Evolutionary conservation across 2,329 filamentous ascomycete genomes (phyloP).

Genomic region (Xylaria digitata): DNA sequence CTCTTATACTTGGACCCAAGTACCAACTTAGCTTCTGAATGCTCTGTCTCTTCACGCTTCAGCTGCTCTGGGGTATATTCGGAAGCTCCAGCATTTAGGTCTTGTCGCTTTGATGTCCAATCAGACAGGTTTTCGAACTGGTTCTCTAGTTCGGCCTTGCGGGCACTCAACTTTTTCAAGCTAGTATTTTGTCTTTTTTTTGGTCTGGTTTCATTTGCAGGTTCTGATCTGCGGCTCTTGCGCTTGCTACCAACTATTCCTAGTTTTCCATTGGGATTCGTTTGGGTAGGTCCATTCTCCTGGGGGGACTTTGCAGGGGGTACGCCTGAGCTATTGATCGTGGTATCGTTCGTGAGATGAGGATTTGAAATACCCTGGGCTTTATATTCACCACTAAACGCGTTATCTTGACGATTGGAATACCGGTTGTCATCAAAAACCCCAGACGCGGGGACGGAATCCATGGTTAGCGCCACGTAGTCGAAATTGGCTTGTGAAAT

Average conservation of each 20-base stretch:
- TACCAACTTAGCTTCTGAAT: background rate
- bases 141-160: constrained; percentile 1
- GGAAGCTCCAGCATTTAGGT: background rate
- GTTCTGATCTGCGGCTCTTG: background rate
- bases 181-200: constrained; percentile 8
- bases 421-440: background rate
- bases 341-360: background rate
- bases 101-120: background rate
- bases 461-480: background rate
- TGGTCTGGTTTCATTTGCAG: background rate
- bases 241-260: background rate
- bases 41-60: constrained; percentile 3
- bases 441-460: background rate
- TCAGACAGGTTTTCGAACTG: constrained; percentile 6
- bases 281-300: background rate
- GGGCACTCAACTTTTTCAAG: background rate
- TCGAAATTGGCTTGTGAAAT: background rate
- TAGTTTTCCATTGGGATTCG: too few species aligned
- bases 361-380: too few species aligned
- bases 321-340: background rate
- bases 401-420: background rate
- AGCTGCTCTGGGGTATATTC: constrained; percentile 5
- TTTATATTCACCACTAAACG: background rate
- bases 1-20: constrained; percentile 13
- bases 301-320: background rate